phyloP scores from a whole-genome alignment of 768 basidiomycete genomes.

The Mycena haematopus region DNA sequence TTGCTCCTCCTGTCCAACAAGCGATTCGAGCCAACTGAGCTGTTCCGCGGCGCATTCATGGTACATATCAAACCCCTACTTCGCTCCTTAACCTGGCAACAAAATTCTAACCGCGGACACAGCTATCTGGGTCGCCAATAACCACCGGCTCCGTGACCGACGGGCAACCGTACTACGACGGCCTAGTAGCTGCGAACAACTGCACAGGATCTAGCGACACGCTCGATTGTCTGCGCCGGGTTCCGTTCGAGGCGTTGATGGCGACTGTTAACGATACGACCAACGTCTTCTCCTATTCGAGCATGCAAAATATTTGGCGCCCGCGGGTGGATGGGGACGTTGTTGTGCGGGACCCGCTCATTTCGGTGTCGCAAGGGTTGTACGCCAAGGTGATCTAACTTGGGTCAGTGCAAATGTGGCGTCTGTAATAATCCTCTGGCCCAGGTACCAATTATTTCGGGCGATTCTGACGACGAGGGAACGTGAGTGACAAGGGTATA shows the following conservation, averaged over 20 bases:
- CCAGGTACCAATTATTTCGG: too few species aligned
- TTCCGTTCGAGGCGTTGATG: background rate
- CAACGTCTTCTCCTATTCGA: background rate
- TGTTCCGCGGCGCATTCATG: background rate
- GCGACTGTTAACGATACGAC: background rate
- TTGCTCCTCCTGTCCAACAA: background rate
- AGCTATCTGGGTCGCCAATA: background rate
- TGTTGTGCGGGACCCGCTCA: background rate
- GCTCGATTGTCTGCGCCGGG: background rate
- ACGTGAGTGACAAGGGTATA: too few species aligned
- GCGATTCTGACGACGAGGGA: too few species aligned
- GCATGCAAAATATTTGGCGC: background rate
- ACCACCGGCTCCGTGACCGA: background rate
- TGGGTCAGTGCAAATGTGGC: too few species aligned
- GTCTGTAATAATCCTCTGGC: too few species aligned
- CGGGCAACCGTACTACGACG: background rate
- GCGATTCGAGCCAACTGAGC: background rate
- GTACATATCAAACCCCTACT: background rate
- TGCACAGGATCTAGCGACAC: background rate
- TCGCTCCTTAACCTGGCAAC: too few species aligned
- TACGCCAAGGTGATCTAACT: slow-evolving; percentile 9
- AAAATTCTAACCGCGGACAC: too few species aligned
- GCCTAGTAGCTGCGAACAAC: background rate
- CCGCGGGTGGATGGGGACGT: background rate
- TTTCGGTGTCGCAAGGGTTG: background rate